Evolutionary conservation across 208 protist species (phyloP).

Genomic region (Leishmania tarentolae): DNA sequence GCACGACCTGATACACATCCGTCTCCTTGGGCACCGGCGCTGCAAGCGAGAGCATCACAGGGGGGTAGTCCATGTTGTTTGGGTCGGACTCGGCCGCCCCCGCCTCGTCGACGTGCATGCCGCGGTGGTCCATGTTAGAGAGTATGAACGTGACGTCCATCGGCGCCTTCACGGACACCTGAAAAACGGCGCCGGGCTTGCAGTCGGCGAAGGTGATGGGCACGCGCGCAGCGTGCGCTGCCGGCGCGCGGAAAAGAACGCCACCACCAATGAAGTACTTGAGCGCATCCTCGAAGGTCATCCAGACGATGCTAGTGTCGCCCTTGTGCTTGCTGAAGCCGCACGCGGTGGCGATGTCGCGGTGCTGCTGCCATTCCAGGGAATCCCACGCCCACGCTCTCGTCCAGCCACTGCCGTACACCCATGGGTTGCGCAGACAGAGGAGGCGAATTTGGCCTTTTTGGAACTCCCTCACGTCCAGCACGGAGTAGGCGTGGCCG

Average conservation of each 20-base stretch:
- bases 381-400: conserved; percentile 47
- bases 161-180: conserved; percentile 55
- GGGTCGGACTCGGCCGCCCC: conserved; percentile 29
- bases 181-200: conserved; percentile 59
- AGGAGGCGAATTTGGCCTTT: conserved; percentile 53
- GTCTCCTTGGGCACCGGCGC: conserved; percentile 28
- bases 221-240: conserved; percentile 63
- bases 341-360: conserved; percentile 37
- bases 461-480: conserved; percentile 46
- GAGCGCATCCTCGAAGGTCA: conserved; percentile 68
- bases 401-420: conserved; percentile 35
- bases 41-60: conserved; percentile 81
- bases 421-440: conserved; percentile 75
- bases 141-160: conserved; percentile 54
- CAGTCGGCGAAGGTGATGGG: conserved; percentile 72
- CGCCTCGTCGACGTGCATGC: conserved; percentile 28
- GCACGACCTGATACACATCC: conserved; percentile 48
- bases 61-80: conserved; percentile 64
- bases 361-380: conserved; percentile 45
- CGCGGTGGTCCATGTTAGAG: conserved; percentile 68
- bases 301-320: conserved; percentile 60
- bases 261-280: conserved; percentile 81
- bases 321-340: conserved; percentile 29
- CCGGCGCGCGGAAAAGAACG: conserved; percentile 51
- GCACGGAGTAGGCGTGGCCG: conserved; percentile 80